Evolutionary conservation across 2,329 filamentous ascomycete genomes (phyloP).

Genomic region (Trematosphaeria pertusa): DNA sequence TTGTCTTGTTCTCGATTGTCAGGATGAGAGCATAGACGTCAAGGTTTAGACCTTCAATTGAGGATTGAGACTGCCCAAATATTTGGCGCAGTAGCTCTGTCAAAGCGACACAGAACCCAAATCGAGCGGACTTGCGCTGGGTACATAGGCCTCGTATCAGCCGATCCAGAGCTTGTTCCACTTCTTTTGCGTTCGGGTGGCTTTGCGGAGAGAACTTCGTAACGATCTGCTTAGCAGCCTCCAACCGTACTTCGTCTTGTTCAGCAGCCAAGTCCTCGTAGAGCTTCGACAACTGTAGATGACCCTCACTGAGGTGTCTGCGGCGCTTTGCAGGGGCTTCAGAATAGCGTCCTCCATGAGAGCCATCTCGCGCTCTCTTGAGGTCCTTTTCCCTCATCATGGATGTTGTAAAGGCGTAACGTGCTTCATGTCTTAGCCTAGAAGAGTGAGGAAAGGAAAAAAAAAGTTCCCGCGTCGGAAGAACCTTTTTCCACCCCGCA

Average conservation of each 20-base stretch:
- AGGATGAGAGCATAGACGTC: slow-evolving; percentile 55
- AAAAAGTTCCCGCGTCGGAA: no score
- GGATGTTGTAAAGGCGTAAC: neutral
- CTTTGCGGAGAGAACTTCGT: slow-evolving; percentile 49
- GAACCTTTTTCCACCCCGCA: no score
- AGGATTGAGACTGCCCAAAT: slow-evolving; percentile 56
- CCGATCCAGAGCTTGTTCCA: slow-evolving; percentile 50
- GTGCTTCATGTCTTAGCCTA: no score
- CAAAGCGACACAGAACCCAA: slow-evolving; percentile 89
- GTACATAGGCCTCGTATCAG: slow-evolving; percentile 90
- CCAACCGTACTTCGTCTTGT: slow-evolving; percentile 51
- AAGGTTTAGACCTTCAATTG: slow-evolving; percentile 43
- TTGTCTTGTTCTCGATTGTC: slow-evolving; percentile 61
- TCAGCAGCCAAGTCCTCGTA: slow-evolving; percentile 58
- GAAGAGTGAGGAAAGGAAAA: no score
- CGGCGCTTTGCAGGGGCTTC: slow-evolving; percentile 39
- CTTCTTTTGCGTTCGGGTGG: slow-evolving; percentile 44
- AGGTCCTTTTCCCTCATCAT: slow-evolving; percentile 34
- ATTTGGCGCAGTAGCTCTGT: slow-evolving; percentile 79
- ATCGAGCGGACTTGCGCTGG: slow-evolving; percentile 83
- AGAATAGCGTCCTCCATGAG: slow-evolving; percentile 19
- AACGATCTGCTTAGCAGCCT: slow-evolving; percentile 55
- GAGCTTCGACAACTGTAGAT: slow-evolving; percentile 53
- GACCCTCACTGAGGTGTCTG: slow-evolving; percentile 47
- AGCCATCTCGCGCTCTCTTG: slow-evolving; percentile 37